Evolutionary conservation across 2,329 filamentous ascomycete genomes (phyloP), one percentile per base, ranked within the genome.

Genomic region (Colletotrichum euphorbiae): DNA sequence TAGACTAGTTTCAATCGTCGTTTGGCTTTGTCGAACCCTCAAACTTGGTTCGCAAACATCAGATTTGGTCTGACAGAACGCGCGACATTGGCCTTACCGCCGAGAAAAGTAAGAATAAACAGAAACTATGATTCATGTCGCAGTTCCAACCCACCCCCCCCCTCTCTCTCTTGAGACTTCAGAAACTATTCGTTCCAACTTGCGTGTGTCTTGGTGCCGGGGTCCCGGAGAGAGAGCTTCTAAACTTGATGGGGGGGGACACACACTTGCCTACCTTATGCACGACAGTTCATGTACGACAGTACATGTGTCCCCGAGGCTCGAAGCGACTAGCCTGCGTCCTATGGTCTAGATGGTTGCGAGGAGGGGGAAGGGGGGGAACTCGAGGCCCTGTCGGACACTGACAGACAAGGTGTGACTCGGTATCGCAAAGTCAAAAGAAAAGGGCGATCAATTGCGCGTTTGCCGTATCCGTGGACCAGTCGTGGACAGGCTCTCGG

Each of bases 231-330:
- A 52, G n/a, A n/a, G n/a, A 17, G 48, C 24, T 31, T 28, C 48
- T n/a, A 33, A 36, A 33, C 15, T n/a, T 31, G 48, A 36, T 17
- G 15, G 21, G 48, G 21, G 48, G 6, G 24, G 24, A 17, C 46
- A 51, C 48, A 43, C 48, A 24, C 61, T 45, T 55, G 31, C 36
- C 58, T n/a, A n/a, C n/a, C n/a, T n/a, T n/a, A 59, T 64, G 60
- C 65, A 54, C 52, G 60, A 54, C 60, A 52, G 60, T 59, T n/a
- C 58, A 59, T 64, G 60, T 60, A 54, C 52, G 60, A 54, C 60
- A 52, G 60, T 59, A 45, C 65, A 68, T 68, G 59, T 64, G 52
- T 17, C 42, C 52, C 48, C n/a, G 17, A 46, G 31, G 38, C 60
- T 38, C 15, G 28, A 17, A 5, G 17, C 58, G 52, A 67, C 52